Evolutionary conservation across 2,329 filamentous ascomycete species (phyloP).

Genomic region (Penicillium frequentans): DNA sequence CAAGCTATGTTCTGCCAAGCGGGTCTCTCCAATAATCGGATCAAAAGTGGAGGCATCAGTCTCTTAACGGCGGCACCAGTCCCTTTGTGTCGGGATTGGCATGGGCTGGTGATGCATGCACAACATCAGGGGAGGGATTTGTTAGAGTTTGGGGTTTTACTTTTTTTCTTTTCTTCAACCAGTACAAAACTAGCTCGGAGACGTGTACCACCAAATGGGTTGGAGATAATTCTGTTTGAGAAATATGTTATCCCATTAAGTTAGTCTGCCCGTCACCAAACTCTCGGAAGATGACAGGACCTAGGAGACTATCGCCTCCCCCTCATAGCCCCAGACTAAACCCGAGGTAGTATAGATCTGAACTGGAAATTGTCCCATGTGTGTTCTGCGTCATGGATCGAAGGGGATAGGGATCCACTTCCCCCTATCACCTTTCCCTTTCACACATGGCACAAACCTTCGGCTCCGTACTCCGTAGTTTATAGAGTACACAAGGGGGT

Average conservation of each 20-base stretch:
- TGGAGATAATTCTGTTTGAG: neutral
- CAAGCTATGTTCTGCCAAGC: neutral
- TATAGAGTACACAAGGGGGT: neutral
- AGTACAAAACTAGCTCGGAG: neutral
- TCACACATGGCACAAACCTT: constrained; percentile 7
- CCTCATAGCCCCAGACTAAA: constrained; percentile 9
- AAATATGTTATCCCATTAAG: constrained; percentile 3
- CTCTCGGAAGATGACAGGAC: constrained; percentile 24
- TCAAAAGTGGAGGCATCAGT: constrained; percentile 3
- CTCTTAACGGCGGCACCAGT: constrained; percentile 21
- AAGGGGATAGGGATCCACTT: constrained; percentile 5
- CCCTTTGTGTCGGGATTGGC: constrained; percentile 13
- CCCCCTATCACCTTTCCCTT: neutral
- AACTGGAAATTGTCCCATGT: constrained; percentile 4
- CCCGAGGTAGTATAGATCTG: constrained; percentile 15
- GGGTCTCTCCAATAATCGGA: constrained; percentile 6
- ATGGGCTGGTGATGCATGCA: constrained; percentile 20
- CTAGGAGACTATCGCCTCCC: constrained; percentile 3
- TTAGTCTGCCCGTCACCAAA: constrained; percentile 15
- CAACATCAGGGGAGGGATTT: constrained; percentile 14
- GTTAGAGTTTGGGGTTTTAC: constrained; percentile 3
- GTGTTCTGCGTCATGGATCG: constrained; percentile 15
- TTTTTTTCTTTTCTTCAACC: too few relatives aligned
- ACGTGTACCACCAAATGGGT: neutral
- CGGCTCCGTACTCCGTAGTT: neutral